Base-by-base conservation (phyloP, 257 asterid genomes). In the Voacanga thouarsii region DNA sequence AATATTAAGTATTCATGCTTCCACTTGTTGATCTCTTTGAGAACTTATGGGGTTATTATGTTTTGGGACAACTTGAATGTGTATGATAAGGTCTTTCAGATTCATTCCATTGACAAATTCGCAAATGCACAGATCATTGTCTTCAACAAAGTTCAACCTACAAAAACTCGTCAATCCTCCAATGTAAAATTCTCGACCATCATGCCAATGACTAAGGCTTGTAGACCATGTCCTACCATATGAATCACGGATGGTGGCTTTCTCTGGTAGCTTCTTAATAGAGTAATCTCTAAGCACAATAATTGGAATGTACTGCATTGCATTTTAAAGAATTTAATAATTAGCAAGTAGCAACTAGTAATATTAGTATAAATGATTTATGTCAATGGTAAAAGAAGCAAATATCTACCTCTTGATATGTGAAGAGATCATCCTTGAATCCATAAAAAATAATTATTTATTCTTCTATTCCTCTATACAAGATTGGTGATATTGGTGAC, bases 121-220 rank as follows among this genome's bases (percentile, higher is more conserved):
- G 53, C 83, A 80, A 24, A 80, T 26, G 51, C 68, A 65, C 3
- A 19, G 44, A 11, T 74, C 79, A 6, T 65, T 18, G 23, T 65
- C 50, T 44, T 45, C 75, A 45, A 74, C 70, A 41, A 51, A 49
- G 51, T 80, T 80, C 75, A 69, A 12, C 63, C 75, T 51, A 11
- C 83, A 74, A 39, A 80, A 16, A 14, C 33, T 50, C 60, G 10
- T 5, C 79, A 79, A 80, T 41, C 83, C 79, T 5, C 79, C 79
- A 43, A 2, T 8, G 4, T 41, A 37, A 47, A 78, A 80, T 55
- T 41, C 66, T 21, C 83, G 72, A 11, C 83, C 79, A 23, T 80
- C 79, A 14, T 15, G 26, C 83, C 83, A 80, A 3, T 39, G 56
- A 1, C 57, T 37, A 12, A 44, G 39, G 7, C 41, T 51, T 12